These are phyloP conservation scores for Alternaria novae-zelandiae DNA, from an alignment of 2,329 filamentous ascomycete species.

Conservation along the genomic window DNA sequence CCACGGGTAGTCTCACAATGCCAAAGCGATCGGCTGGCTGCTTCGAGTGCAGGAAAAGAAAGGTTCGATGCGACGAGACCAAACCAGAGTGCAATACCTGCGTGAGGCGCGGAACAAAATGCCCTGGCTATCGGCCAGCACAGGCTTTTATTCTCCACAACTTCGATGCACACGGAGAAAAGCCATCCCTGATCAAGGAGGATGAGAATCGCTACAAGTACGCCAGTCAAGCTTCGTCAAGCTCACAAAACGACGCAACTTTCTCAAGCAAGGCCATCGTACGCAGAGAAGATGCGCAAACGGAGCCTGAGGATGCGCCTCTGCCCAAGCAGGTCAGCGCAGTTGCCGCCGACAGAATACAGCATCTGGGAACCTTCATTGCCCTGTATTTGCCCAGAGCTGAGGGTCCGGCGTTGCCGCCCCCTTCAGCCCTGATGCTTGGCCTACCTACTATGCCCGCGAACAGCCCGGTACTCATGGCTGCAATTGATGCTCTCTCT, in stretches of 20 bases:
- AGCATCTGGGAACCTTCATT: constrained; percentile 43
- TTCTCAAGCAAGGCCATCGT: constrained; percentile 9
- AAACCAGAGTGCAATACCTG: constrained; percentile 46
- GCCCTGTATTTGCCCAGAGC: constrained; percentile 38
- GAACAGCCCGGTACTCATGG: constrained; percentile 37
- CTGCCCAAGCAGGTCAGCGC: constrained; percentile 42
- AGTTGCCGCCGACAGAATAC: constrained; percentile 44
- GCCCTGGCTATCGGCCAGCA: constrained; percentile 44
- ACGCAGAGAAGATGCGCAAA: constrained; percentile 16
- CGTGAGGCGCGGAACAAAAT: constrained; percentile 43
- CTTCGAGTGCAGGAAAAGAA: constrained; percentile 47
- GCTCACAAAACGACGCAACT: constrained; percentile 4
- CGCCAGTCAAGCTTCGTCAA: constrained; percentile 28
- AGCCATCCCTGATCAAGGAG: constrained; percentile 41
- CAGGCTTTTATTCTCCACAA: constrained; percentile 46
- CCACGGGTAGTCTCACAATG: constrained; percentile 30
- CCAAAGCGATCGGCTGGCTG: constrained; percentile 46
- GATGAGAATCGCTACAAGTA: constrained; percentile 44
- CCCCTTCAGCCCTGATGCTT: constrained; percentile 46
- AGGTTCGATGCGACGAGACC: constrained; percentile 46
- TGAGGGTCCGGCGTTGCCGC: constrained; percentile 39
- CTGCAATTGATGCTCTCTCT: constrained; percentile 43
- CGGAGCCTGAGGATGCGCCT: constrained; percentile 22
- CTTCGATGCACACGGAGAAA: constrained; percentile 37
- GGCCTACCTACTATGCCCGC: constrained; percentile 40